Base-by-base conservation (phyloP, 2,329 filamentous ascomycete genomes). In the Paracoccidioides lutzii region DNA sequence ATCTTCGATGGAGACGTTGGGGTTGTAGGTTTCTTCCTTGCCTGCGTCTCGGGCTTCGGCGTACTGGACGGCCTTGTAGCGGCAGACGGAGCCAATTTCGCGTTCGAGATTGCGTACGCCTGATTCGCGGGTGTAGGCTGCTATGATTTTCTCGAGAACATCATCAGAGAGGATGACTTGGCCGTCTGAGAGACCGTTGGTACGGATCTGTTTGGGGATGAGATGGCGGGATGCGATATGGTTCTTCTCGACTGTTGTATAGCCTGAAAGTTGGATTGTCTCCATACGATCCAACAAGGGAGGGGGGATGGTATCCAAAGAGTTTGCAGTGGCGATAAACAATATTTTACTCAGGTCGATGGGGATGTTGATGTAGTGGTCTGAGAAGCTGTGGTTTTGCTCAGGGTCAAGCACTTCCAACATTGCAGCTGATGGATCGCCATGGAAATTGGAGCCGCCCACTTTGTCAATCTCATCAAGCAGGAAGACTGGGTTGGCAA, bases 391-490 rank as follows among this genome's bases (percentile, higher is more conserved):
- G 71, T 94, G 81, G 67, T 98, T 98, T 73, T 98, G 93, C 70
- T 98, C 93, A 0, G 93, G 93, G 66, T 98, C 93, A 48, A 98
- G 78, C 9, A 98, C 93, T 71, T 98, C 93, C 12, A 98, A 82
- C 91, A 98, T 96, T 7, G 93, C 93, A 28, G 93, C 93, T 22
- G 89, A 94, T 3, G 93, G 93, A 66, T 98, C 93, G 43, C 93
- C 93, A 62, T 98, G 90, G 69, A 93, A 87, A 69, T 91, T 97
- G 40, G 88, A 84, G 57, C 84, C 83, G 60, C 90, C 90, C 59
- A 98, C 81, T 77, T 98, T 98, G 77, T 98, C 93, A 63, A 98
- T 96, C 74, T 98, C 93, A 66, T 98, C 93, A 10, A 98, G 82
- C 48, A 98, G 75, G 73, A 98, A 88, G 56, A 98, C 91, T 0